Evolutionary conservation across 2,329 filamentous ascomycete genomes (phyloP).

Genomic region (Truncatella angustata): DNA sequence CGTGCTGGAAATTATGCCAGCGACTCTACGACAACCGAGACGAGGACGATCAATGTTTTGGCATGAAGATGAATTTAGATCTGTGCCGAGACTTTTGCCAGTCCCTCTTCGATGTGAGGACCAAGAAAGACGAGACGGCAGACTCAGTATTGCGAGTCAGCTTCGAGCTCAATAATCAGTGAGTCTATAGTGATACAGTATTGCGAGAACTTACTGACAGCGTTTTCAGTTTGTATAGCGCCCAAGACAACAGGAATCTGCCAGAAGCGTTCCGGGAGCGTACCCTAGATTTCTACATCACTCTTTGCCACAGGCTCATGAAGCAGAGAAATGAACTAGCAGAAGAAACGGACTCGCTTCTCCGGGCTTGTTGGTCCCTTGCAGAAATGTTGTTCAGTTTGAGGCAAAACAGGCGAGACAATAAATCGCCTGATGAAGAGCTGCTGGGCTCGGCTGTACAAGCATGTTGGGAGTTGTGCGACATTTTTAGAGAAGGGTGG

Average conservation of each 20-base stretch:
- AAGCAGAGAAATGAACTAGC: constrained; percentile 79
- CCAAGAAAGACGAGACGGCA: constrained; percentile 71
- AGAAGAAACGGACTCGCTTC: constrained; percentile 79
- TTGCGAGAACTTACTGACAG: constrained; percentile 6
- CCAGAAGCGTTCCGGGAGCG: constrained; percentile 86
- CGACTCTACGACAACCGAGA: constrained; percentile 81
- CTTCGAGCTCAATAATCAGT: constrained; percentile 94
- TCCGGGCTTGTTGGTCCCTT: constrained; percentile 84
- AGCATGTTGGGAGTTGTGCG: constrained; percentile 91
- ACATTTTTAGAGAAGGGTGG: constrained; percentile 91
- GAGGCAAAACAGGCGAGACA: constrained; percentile 76
- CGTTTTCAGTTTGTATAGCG: constrained; percentile 70
- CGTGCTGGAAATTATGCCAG: constrained; percentile 91
- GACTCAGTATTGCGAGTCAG: constrained; percentile 90
- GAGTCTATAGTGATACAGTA: constrained; percentile 23
- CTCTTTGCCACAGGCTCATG: constrained; percentile 92
- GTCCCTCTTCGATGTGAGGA: constrained; percentile 81
- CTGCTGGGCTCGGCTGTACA: constrained; percentile 84
- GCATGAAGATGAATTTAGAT: constrained; percentile 75
- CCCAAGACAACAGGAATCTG: constrained; percentile 73
- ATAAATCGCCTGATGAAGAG: constrained; percentile 74
- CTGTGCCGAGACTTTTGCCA: constrained; percentile 91
- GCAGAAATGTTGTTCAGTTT: constrained; percentile 93
- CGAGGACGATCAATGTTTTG: constrained; percentile 63
- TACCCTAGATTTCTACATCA: constrained; percentile 92